Evolutionary conservation across 805 yeast species (phyloP).

Genomic region (Lipomyces sp.): DNA sequence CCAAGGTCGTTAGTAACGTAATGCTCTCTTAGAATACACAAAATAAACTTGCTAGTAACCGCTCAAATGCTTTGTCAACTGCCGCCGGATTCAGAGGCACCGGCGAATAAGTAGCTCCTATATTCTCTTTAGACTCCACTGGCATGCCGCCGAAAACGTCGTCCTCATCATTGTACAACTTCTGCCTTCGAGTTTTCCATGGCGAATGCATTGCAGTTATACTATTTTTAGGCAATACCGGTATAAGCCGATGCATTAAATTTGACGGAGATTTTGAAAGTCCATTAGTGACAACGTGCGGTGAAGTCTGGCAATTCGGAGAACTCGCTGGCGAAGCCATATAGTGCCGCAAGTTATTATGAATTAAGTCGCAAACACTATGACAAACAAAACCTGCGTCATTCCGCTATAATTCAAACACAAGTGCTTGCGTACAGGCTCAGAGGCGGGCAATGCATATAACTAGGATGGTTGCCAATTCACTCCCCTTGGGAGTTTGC

Average conservation of each 20-base stretch:
- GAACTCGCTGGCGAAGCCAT: background rate
- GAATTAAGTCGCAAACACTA: background rate
- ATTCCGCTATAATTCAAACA: background rate
- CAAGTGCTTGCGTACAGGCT: background rate
- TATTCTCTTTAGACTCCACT: background rate
- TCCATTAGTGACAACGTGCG: background rate
- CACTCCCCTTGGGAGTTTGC: background rate
- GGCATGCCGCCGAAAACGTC: conserved; percentile 11
- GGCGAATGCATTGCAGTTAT: background rate
- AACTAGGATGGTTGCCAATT: background rate
- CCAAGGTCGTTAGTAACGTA: background rate
- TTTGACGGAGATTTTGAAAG: background rate
- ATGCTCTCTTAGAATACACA: background rate
- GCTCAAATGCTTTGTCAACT: conserved; percentile 16
- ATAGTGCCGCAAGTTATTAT: background rate
- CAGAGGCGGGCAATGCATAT: background rate
- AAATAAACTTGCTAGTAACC: conserved; percentile 12
- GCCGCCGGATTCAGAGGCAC: background rate
- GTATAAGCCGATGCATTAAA: background rate
- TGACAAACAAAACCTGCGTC: background rate
- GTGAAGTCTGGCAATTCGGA: background rate
- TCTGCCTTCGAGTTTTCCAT: background rate
- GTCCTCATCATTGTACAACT: conserved; percentile 17
- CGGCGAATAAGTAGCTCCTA: background rate
- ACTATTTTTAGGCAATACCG: background rate